Base-by-base conservation (phyloP, 768 basidiomycete genomes). In the Boletus reticulatus region DNA sequence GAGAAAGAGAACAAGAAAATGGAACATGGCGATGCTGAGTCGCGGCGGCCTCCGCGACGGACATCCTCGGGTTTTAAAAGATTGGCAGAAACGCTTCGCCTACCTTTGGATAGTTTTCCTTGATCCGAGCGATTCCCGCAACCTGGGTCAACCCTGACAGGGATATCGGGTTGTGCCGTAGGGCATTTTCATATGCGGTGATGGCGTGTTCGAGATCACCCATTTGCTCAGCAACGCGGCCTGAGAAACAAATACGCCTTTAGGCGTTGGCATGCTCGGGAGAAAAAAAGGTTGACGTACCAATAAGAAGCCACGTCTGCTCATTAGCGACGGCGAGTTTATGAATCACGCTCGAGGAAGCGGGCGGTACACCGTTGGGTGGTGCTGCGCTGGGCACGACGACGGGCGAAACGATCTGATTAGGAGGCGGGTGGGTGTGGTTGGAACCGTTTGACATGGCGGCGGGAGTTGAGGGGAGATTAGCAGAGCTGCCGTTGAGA, bases 51-150 rank as follows among this genome's bases (percentile, higher is more conserved):
- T 39, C 62, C 64, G 67, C 34, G 45, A 59, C 64, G 66, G 66
- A 72, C 53, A 11, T 72, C 72, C 72, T 72, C 70, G 72, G 72
- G 59, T 36, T 64, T 59, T 55, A 46, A 59, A 57, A 58, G 60
- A 71, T 62, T 65, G 55, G 59, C 61, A 67, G 58, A 63, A 64
- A 65, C 80, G 56, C 52, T 66, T 64, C 53, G 50, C 71, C 64
- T 67, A 92, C 92, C 85, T 93, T 95, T 74, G 90, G 87, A 75
- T 95, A 97, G 73, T 98, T 93, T 75, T 99, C 96, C 71, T 91
- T 93, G 80, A 94, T 92, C 78, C 96, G 88, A 73, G 92, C 94
- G 72, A 98, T 96, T 60, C 92, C 89, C 67, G 95, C 96, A 41
- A 96, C 92, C 70, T 94, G 92, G 38, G 91, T 94, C 61, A 98